Base-by-base conservation (phyloP, 148 eudicot species). In the Camellia lanceoleosa region DNA sequence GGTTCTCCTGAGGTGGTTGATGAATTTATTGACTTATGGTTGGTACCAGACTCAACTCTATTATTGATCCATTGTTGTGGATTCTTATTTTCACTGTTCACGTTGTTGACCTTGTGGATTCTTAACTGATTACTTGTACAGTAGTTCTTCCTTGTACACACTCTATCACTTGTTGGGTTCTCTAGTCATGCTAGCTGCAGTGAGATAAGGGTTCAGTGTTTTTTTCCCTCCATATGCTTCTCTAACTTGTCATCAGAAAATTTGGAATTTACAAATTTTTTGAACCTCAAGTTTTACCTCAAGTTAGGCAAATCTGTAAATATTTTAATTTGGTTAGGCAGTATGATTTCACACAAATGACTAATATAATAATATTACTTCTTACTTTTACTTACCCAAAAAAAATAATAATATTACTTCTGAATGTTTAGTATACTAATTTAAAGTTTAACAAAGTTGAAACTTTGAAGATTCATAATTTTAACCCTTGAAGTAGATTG, bases 1-100 rank as follows among this genome's bases (percentile, higher is more conserved):
- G 91, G 92, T 72, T 90, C 98, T 81, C 91, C 98, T 47, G 92
- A 86, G 82, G 84, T 87, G 68, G 97, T 96, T 83, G 90, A 87
- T 83, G 91, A 91, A 79, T 96, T 96, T 82, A 83, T 96, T 44
- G 84, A 91, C 75, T 84, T 89, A 79, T 92, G 98, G 99, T 96
- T 82, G 80, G 97, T 84, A 74, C 55, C 70, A 15, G 18, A 67
- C 68, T 30, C 23, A 73, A 7, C 68, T 13, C 71, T 73, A 12
- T 51, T 62, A 52, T 43, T 83, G 7, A 20, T 42, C 65, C 62
- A 5, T 71, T 55, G 30, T 38, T 30, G 19, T 51, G 60, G n/a
- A 54, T 56, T 66, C 30, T 1, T 43, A 7, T 14, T 8, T 15
- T 23, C 52, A 71, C 60, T 42, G n/a, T 19, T 18, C 51, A 75